Conservation (phyloP, 2,329 filamentous ascomycete genomes). For the Botrytis elliptica region DNA sequence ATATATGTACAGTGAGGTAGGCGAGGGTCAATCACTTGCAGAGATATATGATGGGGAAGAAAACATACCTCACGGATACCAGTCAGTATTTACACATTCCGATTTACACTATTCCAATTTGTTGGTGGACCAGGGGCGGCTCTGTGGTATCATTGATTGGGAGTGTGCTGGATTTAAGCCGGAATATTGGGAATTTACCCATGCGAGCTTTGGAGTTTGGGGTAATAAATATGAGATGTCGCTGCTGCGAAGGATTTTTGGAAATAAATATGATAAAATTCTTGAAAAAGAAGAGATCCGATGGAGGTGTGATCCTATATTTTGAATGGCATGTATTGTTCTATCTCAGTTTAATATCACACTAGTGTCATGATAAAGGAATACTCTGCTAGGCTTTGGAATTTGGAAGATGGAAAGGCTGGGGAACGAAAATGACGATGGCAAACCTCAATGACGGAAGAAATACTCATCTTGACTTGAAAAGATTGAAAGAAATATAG, state of each 20-base stretch:
- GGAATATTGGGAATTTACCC: conserved; percentile 1
- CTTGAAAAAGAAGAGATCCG: neutral
- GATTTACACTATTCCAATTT: neutral
- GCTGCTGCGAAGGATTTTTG: neutral
- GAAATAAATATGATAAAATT: neutral
- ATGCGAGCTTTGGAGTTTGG: neutral
- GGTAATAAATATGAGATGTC: neutral
- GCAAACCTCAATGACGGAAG: too few species aligned
- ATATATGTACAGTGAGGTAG: neutral
- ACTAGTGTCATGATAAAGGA: too few species aligned
- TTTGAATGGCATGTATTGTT: neutral
- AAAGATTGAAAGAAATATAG: too few species aligned
- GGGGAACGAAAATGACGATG: too few species aligned
- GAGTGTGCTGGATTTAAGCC: neutral
- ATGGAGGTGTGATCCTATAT: neutral
- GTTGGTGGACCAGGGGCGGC: neutral
- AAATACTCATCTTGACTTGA: too few species aligned
- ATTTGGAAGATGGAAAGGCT: neutral
- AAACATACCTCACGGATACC: neutral
- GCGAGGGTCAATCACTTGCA: neutral
- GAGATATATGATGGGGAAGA: neutral
- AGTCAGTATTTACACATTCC: neutral
- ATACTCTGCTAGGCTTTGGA: too few species aligned
- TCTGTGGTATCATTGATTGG: neutral
- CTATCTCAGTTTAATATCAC: neutral